A percentile compares a stretch with the other conserved stretches of the same genome.
Evolutionary conservation across 2,329 filamentous ascomycete genomes (phyloP).

Genomic region (Phoma sp.): DNA sequence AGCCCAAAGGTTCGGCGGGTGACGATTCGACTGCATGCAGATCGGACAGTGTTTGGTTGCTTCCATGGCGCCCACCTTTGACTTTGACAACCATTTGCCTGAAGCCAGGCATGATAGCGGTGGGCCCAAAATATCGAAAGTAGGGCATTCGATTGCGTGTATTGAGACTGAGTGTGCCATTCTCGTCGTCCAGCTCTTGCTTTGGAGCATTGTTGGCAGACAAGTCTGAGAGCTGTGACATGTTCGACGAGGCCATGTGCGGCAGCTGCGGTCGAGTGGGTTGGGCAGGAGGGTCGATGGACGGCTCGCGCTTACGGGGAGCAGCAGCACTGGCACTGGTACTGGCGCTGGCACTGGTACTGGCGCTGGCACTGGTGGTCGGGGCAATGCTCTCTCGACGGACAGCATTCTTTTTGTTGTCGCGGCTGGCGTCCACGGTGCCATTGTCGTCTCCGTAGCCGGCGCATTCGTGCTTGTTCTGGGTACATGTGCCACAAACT

Average conservation of each 20-base stretch:
- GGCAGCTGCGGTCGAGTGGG: slow-evolving; percentile 32
- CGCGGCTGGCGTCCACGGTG: slow-evolving; percentile 21
- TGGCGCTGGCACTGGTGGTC: slow-evolving; percentile 5
- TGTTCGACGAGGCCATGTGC: slow-evolving; percentile 24
- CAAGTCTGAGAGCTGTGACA: slow-evolving; percentile 33
- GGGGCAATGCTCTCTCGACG: slow-evolving; percentile 28
- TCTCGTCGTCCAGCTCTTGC: slow-evolving; percentile 25
- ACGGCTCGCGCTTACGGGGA: slow-evolving; percentile 23
- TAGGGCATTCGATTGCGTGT: slow-evolving; percentile 76
- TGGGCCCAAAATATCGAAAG: slow-evolving; percentile 89
- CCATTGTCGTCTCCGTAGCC: slow-evolving; percentile 52
- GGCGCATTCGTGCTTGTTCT: slow-evolving; percentile 56
- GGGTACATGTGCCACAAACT: slow-evolving; percentile 53
- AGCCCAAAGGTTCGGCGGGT: slow-evolving; percentile 39
- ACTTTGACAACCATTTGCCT: slow-evolving; percentile 90
- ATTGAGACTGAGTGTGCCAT: slow-evolving; percentile 49
- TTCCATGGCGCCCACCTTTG: slow-evolving; percentile 67
- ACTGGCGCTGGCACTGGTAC: neutral
- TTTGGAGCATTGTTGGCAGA: slow-evolving; percentile 25
- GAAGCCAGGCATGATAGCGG: slow-evolving; percentile 88
- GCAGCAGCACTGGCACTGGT: neutral
- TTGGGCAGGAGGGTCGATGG: slow-evolving; percentile 26
- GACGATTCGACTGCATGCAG: slow-evolving; percentile 43
- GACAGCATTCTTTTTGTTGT: slow-evolving; percentile 26
- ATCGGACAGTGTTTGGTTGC: slow-evolving; percentile 62